Conservation (phyloP, 306 rosid species). For the Medicago lupulina region DNA sequence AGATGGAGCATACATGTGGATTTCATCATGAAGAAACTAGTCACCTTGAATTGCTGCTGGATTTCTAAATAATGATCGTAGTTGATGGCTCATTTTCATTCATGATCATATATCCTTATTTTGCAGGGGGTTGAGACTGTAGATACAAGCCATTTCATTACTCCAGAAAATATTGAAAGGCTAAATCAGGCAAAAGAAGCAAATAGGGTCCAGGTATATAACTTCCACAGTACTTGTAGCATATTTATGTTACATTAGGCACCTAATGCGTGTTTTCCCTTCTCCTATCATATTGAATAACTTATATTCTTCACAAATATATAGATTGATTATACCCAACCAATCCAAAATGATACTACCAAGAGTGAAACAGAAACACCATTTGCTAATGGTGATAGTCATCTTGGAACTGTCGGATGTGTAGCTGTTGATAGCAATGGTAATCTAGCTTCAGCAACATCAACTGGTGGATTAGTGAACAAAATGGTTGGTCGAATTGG, state of each 20-base stretch:
- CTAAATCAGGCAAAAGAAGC: conserved; percentile 81
- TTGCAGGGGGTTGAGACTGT: conserved; percentile 75
- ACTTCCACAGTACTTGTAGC: not conserved
- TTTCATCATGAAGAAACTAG: not conserved
- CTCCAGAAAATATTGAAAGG: conserved; percentile 74
- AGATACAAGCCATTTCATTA: conserved; percentile 71
- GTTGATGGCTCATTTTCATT: conserved; percentile 23
- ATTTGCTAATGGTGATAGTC: conserved; percentile 67
- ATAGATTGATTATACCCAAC: conserved; percentile 82
- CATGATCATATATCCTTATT: conserved; percentile 20
- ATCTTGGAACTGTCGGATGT: conserved; percentile 88
- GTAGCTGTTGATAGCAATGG: conserved; percentile 82
- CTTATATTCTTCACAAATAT: conserved; percentile 32
- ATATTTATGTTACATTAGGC: not conserved
- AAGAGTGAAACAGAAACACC: conserved; percentile 50
- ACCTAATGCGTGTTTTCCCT: not conserved
- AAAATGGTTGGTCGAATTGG: conserved; percentile 94
- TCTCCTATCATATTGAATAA: conserved; percentile 19
- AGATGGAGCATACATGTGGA: not conserved
- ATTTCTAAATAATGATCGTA: not conserved
- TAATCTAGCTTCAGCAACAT: conserved; percentile 86
- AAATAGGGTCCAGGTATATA: conserved; percentile 75
- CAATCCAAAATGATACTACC: conserved; percentile 47
- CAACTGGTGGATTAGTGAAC: conserved; percentile 89
- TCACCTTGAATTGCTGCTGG: not conserved